Conservation (phyloP, 345 rosid genomes). For the Chamaenerion angustifolium region DNA sequence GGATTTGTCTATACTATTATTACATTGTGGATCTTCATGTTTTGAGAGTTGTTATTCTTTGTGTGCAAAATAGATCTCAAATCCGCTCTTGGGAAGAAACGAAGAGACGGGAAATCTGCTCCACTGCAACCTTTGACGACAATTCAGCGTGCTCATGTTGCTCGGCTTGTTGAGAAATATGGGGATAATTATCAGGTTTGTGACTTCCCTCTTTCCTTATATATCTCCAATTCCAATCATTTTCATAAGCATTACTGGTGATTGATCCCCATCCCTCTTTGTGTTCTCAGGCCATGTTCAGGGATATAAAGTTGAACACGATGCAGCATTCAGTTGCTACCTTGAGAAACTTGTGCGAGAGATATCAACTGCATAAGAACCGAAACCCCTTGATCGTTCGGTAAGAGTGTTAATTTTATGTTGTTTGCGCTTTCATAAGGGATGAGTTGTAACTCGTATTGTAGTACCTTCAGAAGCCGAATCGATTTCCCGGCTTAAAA, state of each 20-base stretch:
- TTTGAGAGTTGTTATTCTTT: conserved; percentile 1
- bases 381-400: conserved; percentile 45
- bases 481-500: no score
- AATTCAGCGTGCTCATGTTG: conserved; percentile 49
- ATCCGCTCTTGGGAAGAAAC: conserved; percentile 74
- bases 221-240: neutral
- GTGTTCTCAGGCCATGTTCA: conserved; percentile 59
- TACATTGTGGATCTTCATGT: neutral
- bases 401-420: neutral
- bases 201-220: neutral
- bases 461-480: no score
- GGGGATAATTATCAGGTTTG: conserved; percentile 70
- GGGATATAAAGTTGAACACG: conserved; percentile 64
- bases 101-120: conserved; percentile 73
- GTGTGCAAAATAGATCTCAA: conserved; percentile 47
- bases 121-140: conserved; percentile 66
- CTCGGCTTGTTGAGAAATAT: conserved; percentile 54
- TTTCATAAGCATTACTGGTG: neutral
- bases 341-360: conserved; percentile 53
- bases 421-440: neutral
- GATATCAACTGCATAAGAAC: conserved; percentile 39
- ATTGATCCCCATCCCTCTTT: neutral
- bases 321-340: conserved; percentile 80
- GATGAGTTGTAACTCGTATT: no score
- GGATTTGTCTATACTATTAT: neutral